Evolutionary conservation across 208 protist genomes (phyloP).

Genomic region (Crithidia fasciculata): DNA sequence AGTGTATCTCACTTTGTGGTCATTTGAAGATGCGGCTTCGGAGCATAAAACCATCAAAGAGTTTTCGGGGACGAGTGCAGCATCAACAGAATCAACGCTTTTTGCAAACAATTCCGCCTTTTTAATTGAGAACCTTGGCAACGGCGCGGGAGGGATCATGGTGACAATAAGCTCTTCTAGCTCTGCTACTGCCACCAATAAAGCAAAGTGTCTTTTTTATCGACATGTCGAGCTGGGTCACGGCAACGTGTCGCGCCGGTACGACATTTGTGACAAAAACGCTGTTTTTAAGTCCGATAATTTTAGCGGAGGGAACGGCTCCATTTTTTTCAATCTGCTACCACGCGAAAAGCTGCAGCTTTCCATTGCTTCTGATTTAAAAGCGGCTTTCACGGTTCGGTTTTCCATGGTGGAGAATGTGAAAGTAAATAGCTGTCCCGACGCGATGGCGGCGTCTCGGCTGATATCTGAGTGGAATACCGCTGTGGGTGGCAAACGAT

Average conservation of each 20-base stretch:
- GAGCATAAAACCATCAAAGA: slow-evolving; percentile 39
- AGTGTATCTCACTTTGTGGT: slow-evolving; percentile 58
- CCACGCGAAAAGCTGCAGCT: slow-evolving; percentile 58
- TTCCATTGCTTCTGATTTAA: slow-evolving; percentile 37
- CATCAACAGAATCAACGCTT: slow-evolving; percentile 25
- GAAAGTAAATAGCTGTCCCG: slow-evolving; percentile 27
- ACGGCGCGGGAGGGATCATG: slow-evolving; percentile 36
- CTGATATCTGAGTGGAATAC: slow-evolving; percentile 41
- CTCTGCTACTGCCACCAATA: slow-evolving; percentile 1
- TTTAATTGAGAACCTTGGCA: slow-evolving; percentile 54
- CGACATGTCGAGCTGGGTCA: slow-evolving; percentile 8
- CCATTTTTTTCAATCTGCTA: slow-evolving; percentile 45
- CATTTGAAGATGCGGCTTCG: slow-evolving; percentile 50
- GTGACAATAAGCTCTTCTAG: slow-evolving; percentile 31
- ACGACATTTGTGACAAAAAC: slow-evolving; percentile 60
- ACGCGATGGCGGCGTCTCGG: slow-evolving; percentile 24
- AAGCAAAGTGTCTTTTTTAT: slow-evolving; percentile 39
- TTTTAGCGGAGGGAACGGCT: slow-evolving; percentile 28
- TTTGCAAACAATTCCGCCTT: slow-evolving; percentile 67
- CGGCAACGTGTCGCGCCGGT: slow-evolving; percentile 17
- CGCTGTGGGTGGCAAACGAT: slow-evolving; percentile 20
- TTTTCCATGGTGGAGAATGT: slow-evolving; percentile 30
- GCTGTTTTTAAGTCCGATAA: slow-evolving; percentile 43
- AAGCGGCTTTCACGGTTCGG: slow-evolving; percentile 33
- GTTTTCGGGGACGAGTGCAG: slow-evolving; percentile 23